These are phyloP conservation scores for Teratosphaeria destructans DNA, from an alignment of 2,329 filamentous ascomycete genomes.

Conservation along the genomic window DNA sequence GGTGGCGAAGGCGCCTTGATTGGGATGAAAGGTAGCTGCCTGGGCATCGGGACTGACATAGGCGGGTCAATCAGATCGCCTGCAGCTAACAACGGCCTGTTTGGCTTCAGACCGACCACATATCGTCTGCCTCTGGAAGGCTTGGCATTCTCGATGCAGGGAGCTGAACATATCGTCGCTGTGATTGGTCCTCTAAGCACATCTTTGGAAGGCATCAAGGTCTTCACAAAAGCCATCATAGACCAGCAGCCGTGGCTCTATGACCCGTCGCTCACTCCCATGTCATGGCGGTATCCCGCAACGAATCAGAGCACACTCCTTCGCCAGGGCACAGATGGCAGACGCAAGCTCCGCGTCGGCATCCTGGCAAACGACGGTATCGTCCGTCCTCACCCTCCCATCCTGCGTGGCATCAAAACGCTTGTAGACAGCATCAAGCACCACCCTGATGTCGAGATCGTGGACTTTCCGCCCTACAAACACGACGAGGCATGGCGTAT, in stretches of 20 bases:
- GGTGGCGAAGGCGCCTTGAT: slow-evolving; percentile 49
- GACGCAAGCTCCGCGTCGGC: slow-evolving; percentile 43
- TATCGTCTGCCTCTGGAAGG: slow-evolving; percentile 35
- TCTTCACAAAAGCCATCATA: slow-evolving; percentile 46
- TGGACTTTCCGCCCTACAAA: slow-evolving; percentile 41
- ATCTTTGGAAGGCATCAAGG: slow-evolving; percentile 40
- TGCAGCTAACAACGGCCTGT: slow-evolving; percentile 38
- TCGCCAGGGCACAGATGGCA: slow-evolving; percentile 10
- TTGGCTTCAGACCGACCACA: slow-evolving; percentile 34
- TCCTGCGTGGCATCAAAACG: slow-evolving; percentile 35
- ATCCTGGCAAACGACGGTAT: slow-evolving; percentile 57
- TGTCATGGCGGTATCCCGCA: slow-evolving; percentile 40
- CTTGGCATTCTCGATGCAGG: slow-evolving; percentile 33
- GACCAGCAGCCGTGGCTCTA: slow-evolving; percentile 44
- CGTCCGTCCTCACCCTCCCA: slow-evolving; percentile 56
- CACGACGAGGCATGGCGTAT: slow-evolving; percentile 42
- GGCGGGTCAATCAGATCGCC: slow-evolving; percentile 41
- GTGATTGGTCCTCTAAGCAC: slow-evolving; percentile 47
- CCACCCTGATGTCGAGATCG: slow-evolving; percentile 40
- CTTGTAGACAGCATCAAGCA: slow-evolving; percentile 31
- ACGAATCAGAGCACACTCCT: slow-evolving; percentile 7
- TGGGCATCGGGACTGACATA: slow-evolving; percentile 47
- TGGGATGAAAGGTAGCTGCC: slow-evolving; percentile 40
- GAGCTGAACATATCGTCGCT: slow-evolving; percentile 37
- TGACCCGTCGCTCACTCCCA: slow-evolving; percentile 49